Evolutionary conservation across 75 land plant species (phyloP).

Genomic region (Isoetes taiwanensis): DNA sequence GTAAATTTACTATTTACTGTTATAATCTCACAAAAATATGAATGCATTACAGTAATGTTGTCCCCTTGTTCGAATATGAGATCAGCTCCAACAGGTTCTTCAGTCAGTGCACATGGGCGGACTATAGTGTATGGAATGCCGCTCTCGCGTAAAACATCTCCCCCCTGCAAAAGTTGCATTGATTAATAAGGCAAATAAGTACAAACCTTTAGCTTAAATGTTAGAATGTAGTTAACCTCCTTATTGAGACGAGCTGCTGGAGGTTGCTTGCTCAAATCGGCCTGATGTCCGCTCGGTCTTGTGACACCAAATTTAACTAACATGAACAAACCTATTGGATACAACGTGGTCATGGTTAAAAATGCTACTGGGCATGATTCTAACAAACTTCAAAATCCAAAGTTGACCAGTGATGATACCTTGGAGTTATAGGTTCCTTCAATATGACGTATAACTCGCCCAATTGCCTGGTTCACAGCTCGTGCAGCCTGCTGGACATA

Average conservation of each 20-base stretch:
- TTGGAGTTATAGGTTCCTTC: slow-evolving; percentile 71
- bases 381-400: too few relatives aligned
- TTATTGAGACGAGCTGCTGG: slow-evolving; percentile 97
- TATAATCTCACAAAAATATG: too few relatives aligned
- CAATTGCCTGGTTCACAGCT: slow-evolving; percentile 98
- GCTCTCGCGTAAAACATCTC: slow-evolving; percentile 83
- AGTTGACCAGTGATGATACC: too few relatives aligned
- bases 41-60: slow-evolving; percentile 92
- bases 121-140: slow-evolving; percentile 88
- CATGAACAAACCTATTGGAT: slow-evolving; percentile 92
- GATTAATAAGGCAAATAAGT: too few relatives aligned
- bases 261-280: slow-evolving; percentile 94
- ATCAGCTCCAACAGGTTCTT: slow-evolving; percentile 99
- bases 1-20: too few relatives aligned
- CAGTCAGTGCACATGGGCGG: slow-evolving; percentile 94
- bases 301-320: slow-evolving; percentile 95
- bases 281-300: slow-evolving; percentile 83
- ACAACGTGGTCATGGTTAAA: not conserved
- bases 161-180: slow-evolving; percentile 37
- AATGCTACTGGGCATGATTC: not conserved
- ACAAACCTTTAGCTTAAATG: slow-evolving; percentile 94
- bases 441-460: slow-evolving; percentile 96
- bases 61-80: slow-evolving; percentile 97
- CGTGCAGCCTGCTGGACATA: slow-evolving; percentile 89
- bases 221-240: slow-evolving; percentile 72